Evolutionary conservation across 2,329 filamentous ascomycete genomes (phyloP).

Genomic region (Ceratocystis lukuohia): DNA sequence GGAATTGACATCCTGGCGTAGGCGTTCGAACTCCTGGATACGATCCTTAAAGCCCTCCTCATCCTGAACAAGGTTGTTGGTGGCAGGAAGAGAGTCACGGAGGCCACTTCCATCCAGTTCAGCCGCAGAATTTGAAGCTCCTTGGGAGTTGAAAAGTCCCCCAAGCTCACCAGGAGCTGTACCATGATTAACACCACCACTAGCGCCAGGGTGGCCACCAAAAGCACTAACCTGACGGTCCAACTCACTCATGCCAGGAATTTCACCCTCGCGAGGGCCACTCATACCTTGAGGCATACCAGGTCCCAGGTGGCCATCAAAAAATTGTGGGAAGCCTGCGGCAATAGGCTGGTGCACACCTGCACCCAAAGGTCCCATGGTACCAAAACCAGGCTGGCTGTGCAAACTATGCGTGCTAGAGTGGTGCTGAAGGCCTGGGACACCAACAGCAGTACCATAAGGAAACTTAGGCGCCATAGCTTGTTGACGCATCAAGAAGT

Average conservation of each 20-base stretch:
- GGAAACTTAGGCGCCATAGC: slow-evolving; percentile 56
- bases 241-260: slow-evolving; percentile 47
- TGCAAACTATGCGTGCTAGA: slow-evolving; percentile 91
- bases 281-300: slow-evolving; percentile 10
- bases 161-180: slow-evolving; percentile 23
- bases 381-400: slow-evolving; percentile 92
- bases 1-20: slow-evolving; percentile 57
- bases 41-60: slow-evolving; percentile 53
- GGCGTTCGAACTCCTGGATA: slow-evolving; percentile 68
- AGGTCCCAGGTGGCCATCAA: slow-evolving; percentile 9
- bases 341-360: slow-evolving; percentile 27
- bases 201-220: slow-evolving; percentile 4
- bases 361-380: slow-evolving; percentile 69
- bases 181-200: background rate
- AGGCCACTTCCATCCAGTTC: background rate
- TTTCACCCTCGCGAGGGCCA: slow-evolving; percentile 47
- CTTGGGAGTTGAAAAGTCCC: background rate
- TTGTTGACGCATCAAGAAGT: slow-evolving; percentile 68
- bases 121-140: background rate
- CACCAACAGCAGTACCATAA: slow-evolving; percentile 7
- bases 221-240: slow-evolving; percentile 41
- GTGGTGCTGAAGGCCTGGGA: slow-evolving; percentile 61
- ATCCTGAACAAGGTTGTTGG: slow-evolving; percentile 40
- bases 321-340: slow-evolving; percentile 10
- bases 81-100: slow-evolving; percentile 31